Conservation (phyloP, 2,329 filamentous ascomycete species). For the Phaeomoniella chlamydospora region DNA sequence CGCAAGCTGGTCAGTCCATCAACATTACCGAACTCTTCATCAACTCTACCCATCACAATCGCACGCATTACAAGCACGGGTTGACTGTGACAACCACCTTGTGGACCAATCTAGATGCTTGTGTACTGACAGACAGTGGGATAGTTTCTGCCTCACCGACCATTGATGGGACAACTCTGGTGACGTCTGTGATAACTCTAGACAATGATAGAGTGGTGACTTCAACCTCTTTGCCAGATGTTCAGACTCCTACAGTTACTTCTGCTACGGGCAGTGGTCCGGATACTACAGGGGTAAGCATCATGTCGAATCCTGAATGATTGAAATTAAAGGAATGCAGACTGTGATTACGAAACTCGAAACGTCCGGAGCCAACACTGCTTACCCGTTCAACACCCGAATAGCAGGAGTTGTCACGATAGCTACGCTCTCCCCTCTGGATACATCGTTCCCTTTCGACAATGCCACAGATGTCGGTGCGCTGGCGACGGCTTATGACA, state of each 20-base stretch:
- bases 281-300: conserved; percentile 10
- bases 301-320: not conserved
- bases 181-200: not conserved
- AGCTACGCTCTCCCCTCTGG: conserved; percentile 10
- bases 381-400: conserved; percentile 11
- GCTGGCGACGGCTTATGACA: conserved; percentile 7
- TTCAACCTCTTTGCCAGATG: conserved; percentile 2
- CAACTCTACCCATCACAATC: too few relatives aligned
- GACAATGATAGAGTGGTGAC: conserved; percentile 1
- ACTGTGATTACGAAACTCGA: conserved; percentile 10
- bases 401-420: conserved; percentile 6
- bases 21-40: not conserved
- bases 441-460: conserved; percentile 7
- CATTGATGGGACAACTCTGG: not conserved
- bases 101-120: not conserved
- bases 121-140: not conserved
- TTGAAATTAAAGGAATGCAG: not conserved
- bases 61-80: too few relatives aligned
- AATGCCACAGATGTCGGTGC: conserved; percentile 7
- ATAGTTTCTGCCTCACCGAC: not conserved
- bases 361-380: conserved; percentile 10
- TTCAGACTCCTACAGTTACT: conserved; percentile 8
- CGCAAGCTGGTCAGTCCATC: not conserved
- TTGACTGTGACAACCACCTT: too few relatives aligned
- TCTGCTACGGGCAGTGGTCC: conserved; percentile 7